Evolutionary conservation across 228 moss, liverwort and hornwort species (phyloP).

Genomic region (Sphagnum fallax): DNA sequence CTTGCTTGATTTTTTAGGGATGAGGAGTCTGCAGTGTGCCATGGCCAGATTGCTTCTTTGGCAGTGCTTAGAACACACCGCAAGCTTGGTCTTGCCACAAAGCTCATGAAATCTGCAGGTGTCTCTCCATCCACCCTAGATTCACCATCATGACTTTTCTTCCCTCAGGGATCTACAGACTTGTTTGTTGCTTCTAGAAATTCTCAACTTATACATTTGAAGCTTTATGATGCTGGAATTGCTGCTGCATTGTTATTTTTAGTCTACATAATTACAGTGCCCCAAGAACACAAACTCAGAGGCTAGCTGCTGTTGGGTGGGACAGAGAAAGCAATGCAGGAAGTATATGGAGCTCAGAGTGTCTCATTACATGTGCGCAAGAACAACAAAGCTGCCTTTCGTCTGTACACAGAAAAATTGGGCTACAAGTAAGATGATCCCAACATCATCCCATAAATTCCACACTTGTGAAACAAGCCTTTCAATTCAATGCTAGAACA

Average conservation of each 20-base stretch:
- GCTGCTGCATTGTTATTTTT: too few relatives aligned
- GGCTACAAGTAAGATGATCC: slow-evolving; percentile 35
- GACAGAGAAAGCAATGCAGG: slow-evolving; percentile 58
- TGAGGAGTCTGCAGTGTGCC: slow-evolving; percentile 46
- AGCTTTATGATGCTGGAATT: too few relatives aligned
- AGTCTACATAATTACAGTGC: too few relatives aligned
- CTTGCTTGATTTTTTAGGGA: slow-evolving; percentile 18
- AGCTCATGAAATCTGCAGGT: slow-evolving; percentile 49
- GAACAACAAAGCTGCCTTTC: slow-evolving; percentile 40
- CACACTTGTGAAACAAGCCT: too few relatives aligned
- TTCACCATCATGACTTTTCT: too few relatives aligned
- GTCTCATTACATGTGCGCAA: slow-evolving; percentile 54
- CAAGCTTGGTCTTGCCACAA: slow-evolving; percentile 47
- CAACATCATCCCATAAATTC: too few relatives aligned
- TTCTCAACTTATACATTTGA: too few relatives aligned
- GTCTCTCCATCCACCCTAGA: not conserved
- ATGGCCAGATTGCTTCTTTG: slow-evolving; percentile 55
- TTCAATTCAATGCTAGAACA: too few relatives aligned
- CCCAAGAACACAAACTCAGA: too few relatives aligned
- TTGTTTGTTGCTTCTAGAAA: too few relatives aligned
- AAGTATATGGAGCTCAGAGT: slow-evolving; percentile 52
- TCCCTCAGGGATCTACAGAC: too few relatives aligned
- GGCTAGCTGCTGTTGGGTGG: not conserved
- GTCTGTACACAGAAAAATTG: slow-evolving; percentile 32
- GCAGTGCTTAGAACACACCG: slow-evolving; percentile 56